phyloP scores from a whole-genome alignment of 2,329 filamentous ascomycete genomes.

The Cytospora piceae region DNA sequence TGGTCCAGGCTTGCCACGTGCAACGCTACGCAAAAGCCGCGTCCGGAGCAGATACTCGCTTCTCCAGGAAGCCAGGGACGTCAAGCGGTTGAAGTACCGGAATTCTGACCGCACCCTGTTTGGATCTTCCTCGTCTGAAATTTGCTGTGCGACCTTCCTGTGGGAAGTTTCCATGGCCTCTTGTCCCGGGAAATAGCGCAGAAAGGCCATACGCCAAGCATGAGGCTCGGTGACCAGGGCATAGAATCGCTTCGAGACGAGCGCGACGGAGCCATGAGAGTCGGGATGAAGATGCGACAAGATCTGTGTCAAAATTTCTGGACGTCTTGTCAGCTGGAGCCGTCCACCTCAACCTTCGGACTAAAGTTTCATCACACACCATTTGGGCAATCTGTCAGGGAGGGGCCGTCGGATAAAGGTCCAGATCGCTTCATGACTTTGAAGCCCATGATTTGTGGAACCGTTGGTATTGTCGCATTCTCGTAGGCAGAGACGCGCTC shows the following conservation, averaged over 20 bases:
- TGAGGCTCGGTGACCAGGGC: slow-evolving; percentile 86
- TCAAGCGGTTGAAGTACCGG: slow-evolving; percentile 81
- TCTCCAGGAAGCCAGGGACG: slow-evolving; percentile 85
- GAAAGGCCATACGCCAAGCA: slow-evolving; percentile 91
- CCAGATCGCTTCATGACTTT: slow-evolving; percentile 56
- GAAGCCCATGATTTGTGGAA: slow-evolving; percentile 56
- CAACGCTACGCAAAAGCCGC: slow-evolving; percentile 77
- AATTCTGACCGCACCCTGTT: slow-evolving; percentile 70
- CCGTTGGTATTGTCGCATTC: slow-evolving; percentile 56
- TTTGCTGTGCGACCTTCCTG: slow-evolving; percentile 42
- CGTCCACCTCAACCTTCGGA: background rate
- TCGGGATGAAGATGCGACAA: slow-evolving; percentile 87
- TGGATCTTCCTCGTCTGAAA: slow-evolving; percentile 50
- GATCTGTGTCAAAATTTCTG: slow-evolving; percentile 91
- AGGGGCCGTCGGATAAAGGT: slow-evolving; percentile 44
- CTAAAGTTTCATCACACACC: slow-evolving; percentile 56
- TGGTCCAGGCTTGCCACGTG: slow-evolving; percentile 76
- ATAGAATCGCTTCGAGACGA: slow-evolving; percentile 89
- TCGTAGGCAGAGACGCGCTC: slow-evolving; percentile 65
- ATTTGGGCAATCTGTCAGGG: slow-evolving; percentile 72
- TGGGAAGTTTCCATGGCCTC: slow-evolving; percentile 52
- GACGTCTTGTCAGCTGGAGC: slow-evolving; percentile 33
- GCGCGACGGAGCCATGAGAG: slow-evolving; percentile 78
- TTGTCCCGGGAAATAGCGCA: slow-evolving; percentile 84
- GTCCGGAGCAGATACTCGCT: slow-evolving; percentile 94